A percentile compares a stretch with the other conserved stretches of the same genome.
These are phyloP conservation scores for Chlorella variabilis DNA, from an alignment of 163 green algal genomes.

Conservation along the genomic window DNA sequence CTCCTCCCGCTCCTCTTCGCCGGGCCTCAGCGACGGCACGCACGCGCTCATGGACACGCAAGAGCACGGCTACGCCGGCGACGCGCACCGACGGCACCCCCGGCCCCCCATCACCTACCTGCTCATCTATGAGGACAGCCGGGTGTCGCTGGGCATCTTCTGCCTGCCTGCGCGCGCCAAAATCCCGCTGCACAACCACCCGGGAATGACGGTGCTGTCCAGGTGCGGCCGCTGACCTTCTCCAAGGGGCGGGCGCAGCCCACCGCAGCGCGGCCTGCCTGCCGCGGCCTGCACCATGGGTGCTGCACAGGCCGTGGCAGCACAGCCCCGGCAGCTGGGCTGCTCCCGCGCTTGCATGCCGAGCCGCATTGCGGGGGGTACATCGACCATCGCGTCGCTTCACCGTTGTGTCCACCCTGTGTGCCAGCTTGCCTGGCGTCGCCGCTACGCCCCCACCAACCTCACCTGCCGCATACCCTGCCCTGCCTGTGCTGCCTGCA, in stretches of 20 bases:
- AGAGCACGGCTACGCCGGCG: neutral
- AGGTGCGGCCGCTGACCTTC: conserved; percentile 36
- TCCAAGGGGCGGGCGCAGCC: no score
- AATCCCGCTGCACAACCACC: conserved; percentile 92
- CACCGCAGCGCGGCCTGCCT: no score
- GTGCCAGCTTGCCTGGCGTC: no score
- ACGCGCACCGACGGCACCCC: no score
- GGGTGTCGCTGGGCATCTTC: conserved; percentile 85
- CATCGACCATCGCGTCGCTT: no score
- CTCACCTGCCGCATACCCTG: neutral
- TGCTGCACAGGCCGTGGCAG: no score
- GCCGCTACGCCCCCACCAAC: no score
- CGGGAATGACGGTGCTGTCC: conserved; percentile 87
- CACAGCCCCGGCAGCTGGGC: no score
- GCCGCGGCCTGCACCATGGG: no score
- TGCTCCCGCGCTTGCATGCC: no score
- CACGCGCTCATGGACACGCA: neutral
- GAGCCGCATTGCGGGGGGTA: no score
- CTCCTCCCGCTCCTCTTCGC: conserved; percentile 23
- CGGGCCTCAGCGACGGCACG: neutral
- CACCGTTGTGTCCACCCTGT: no score
- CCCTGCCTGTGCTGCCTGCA: neutral
- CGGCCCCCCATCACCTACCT: conserved; percentile 74
- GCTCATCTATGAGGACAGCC: conserved; percentile 77
- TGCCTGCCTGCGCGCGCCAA: conserved; percentile 62